These are phyloP conservation scores for Calonectria hawksworthii DNA, from an alignment of 2,329 filamentous ascomycete genomes.

Conservation along the genomic window DNA sequence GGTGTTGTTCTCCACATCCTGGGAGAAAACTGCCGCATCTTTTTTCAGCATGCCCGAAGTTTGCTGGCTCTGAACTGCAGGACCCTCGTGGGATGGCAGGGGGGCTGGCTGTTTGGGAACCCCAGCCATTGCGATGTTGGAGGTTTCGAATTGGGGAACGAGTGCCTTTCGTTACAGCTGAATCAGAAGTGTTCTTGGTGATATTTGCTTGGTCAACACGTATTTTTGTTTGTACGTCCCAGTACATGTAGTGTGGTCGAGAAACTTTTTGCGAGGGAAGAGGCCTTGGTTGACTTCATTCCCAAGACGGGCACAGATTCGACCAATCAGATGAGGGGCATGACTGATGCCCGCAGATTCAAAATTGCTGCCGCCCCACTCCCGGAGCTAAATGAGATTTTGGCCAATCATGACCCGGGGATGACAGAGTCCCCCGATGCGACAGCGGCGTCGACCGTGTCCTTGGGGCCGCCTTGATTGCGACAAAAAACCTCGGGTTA, in stretches of 20 bases:
- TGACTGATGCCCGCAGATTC: conserved; percentile 36
- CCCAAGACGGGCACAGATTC: too few species aligned
- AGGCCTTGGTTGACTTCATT: neutral
- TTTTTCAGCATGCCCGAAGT: neutral
- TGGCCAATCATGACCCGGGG: conserved; percentile 9
- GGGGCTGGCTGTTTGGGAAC: neutral
- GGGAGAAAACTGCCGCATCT: neutral
- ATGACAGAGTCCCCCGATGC: conserved; percentile 31
- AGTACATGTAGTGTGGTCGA: neutral
- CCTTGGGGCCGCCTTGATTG: too few species aligned
- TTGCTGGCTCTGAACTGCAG: neutral
- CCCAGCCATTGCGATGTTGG: neutral
- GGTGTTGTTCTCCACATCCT: neutral
- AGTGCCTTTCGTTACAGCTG: neutral
- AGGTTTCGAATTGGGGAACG: neutral
- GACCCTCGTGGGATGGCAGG: neutral
- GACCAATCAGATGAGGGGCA: conserved; percentile 42
- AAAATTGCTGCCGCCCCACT: neutral
- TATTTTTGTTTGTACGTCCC: neutral
- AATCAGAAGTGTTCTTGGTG: conserved; percentile 58
- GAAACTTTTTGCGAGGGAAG: neutral
- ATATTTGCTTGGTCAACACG: neutral
- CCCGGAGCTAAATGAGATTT: neutral
- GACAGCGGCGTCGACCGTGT: too few species aligned
- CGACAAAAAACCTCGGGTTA: too few species aligned